Conservation (phyloP, 2,329 filamentous ascomycete genomes). For the Claviceps humidiphila region DNA sequence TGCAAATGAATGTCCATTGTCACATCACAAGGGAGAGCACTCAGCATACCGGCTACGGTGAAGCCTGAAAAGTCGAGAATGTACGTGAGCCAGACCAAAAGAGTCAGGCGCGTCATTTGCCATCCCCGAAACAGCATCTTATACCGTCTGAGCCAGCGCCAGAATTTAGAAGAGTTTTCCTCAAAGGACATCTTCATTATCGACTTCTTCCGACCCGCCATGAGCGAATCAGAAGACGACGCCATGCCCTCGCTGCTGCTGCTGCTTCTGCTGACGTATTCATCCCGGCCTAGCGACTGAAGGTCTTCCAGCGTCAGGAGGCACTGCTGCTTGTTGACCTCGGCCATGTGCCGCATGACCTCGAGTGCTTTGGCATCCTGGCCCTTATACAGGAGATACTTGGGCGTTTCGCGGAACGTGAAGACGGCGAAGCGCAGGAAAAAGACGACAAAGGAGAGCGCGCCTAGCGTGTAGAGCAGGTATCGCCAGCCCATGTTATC, state of each 20-base stretch:
- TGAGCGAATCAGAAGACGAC: background rate
- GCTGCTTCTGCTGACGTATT: background rate
- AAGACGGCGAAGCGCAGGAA: slow-evolving; percentile 33
- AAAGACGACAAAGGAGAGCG: slow-evolving; percentile 28
- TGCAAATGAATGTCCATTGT: too few species aligned
- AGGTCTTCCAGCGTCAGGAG: slow-evolving; percentile 25
- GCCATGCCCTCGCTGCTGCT: slow-evolving; percentile 1
- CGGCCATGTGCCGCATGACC: slow-evolving; percentile 32
- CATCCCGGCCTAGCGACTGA: slow-evolving; percentile 11
- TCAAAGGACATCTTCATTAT: background rate
- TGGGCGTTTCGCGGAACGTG: slow-evolving; percentile 32
- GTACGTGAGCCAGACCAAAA: slow-evolving; percentile 24
- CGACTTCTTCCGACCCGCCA: background rate
- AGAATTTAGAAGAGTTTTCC: background rate
- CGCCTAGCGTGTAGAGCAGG: slow-evolving; percentile 30
- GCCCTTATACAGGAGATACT: slow-evolving; percentile 30
- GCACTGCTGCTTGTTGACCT: slow-evolving; percentile 21
- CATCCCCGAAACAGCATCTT: slow-evolving; percentile 20
- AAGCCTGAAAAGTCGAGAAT: slow-evolving; percentile 27
- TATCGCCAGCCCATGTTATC: slow-evolving; percentile 40
- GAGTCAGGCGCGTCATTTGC: slow-evolving; percentile 21
- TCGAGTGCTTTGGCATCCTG: slow-evolving; percentile 32
- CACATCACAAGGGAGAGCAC: background rate
- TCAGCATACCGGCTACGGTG: slow-evolving; percentile 20
- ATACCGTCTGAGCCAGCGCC: slow-evolving; percentile 13